Evolutionary conservation across 2,329 filamentous ascomycete species (phyloP), one percentile per base, ranked within the genome.

Genomic region (Boeremia exigua): DNA sequence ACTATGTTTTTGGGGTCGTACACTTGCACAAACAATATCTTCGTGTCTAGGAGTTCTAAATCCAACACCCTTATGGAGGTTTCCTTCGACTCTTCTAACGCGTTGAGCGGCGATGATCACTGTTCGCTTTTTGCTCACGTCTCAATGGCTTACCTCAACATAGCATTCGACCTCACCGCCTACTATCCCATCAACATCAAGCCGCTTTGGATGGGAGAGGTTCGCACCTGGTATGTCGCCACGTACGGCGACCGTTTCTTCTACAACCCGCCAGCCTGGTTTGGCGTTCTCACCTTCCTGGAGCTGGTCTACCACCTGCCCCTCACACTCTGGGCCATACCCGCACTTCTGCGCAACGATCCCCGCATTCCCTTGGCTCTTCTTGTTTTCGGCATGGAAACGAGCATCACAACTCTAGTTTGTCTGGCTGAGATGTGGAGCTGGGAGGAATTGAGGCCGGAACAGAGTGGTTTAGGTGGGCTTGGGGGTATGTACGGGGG

Each of bases 221-320:
- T 89, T 2, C 82, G 84, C 54, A 66, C 74, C 2, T 88, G 77
- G 73, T 88, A 89, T 72, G 78, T 88, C 56, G 68, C 75, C 1
- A 87, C 80, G 1, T 88, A 88, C 70, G 78, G 80, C 12, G 87
- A 90, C 67, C 83, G 81, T 48, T 88, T 88, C 78, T 88, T 89
- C 75, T 78, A 80, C 30, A 67, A 76, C 3, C 79, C 84, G 2
- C 86, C 86, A 34, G 70, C 78, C 4, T 90, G 84, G 82, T 89
- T 89, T 68, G 75, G 74, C 10, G 61, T 78, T 12, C 86, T 84
- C 66, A 79, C 81, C 25, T 82, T 79, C 69, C 81, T 88, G 67
- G 87, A 90, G 68, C 67, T 84, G 2, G 53, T 85, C 15, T 86
- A 84, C 66, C 87, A 89, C 70, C 71, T 86, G 0, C 87, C 87